phyloP scores from a whole-genome alignment of 768 basidiomycete genomes.

The Leccinellum albellum region DNA sequence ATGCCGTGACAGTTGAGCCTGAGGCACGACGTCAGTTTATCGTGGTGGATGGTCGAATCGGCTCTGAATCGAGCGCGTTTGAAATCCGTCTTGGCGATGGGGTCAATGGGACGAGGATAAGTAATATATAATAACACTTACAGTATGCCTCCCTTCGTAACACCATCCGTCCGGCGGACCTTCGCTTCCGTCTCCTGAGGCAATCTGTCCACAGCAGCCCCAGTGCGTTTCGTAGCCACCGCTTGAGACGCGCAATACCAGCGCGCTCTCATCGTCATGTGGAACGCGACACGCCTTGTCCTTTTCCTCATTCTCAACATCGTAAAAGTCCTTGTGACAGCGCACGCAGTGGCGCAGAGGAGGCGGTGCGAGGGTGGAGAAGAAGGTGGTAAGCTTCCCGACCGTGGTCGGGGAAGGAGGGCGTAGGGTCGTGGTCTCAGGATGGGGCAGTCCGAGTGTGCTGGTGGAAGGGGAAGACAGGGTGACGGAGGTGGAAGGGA shows the following conservation, averaged over 20 bases:
- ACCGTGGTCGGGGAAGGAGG: constrained; percentile 38
- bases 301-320: constrained; percentile 59
- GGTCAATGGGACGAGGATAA: neutral
- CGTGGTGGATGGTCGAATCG: constrained; percentile 61
- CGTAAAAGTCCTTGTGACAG: constrained; percentile 68
- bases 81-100: constrained; percentile 50
- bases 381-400: constrained; percentile 52
- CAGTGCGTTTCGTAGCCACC: constrained; percentile 53
- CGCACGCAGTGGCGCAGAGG: constrained; percentile 70
- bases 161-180: constrained; percentile 87
- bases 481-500: neutral
- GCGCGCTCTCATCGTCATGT: constrained; percentile 79
- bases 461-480: constrained; percentile 9
- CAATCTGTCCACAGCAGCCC: constrained; percentile 70
- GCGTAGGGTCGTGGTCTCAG: constrained; percentile 4
- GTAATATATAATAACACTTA: constrained; percentile 13
- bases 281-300: constrained; percentile 65
- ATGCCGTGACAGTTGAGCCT: too few species aligned
- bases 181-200: constrained; percentile 74
- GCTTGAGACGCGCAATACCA: constrained; percentile 57
- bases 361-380: constrained; percentile 59
- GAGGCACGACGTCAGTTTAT: constrained; percentile 64
- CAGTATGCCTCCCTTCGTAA: constrained; percentile 79
- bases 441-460: constrained; percentile 8
- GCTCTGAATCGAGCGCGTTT: constrained; percentile 78